Evolutionary conservation across 2,329 filamentous ascomycete genomes (phyloP), one percentile per base, ranked within the genome.

Genomic region (Aspergillus tamarii): DNA sequence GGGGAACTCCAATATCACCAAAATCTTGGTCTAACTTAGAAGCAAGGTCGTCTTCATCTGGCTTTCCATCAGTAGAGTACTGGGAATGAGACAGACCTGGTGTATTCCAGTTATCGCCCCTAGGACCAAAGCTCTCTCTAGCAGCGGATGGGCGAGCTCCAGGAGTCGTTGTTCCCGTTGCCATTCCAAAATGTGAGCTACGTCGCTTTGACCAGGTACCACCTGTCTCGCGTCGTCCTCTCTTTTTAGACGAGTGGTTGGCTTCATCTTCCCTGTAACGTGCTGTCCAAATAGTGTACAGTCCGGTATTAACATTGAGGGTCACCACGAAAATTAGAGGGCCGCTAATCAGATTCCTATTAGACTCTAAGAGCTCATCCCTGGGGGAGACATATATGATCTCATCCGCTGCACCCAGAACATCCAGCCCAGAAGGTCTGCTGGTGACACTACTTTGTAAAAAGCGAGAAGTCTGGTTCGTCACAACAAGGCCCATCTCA

Each of bases 281-380:
- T 59, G 94, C 85, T 63, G 89, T 89, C 94, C 94, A 98, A 53
- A 98, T 84, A 3, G 89, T 95, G 74, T 96, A 93, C 70, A 89
- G 85, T 69, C 88, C 90, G 3, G 88, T 88, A 68, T 92, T 89
- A 60, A 88, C 82, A 73, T 97, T 97, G 66, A 90, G 83, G 0
- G 94, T 97, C 57, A 97, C 86, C 12, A 92, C 89, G 61, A 98
- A 81, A 12, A 91, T 85, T 30, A 97, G 80, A 21, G 84, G 83
- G 34, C 84, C 80, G 59, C 82, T 80, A 54, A 80, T 80, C 23
- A 69, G 72, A 39, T 71, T 70, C 30, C 69, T 65, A 53, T 64
- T 68, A 1, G 61, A 67, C 14, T 64, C 68, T 21, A 71, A 63
- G 60, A 74, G 74, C 57, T 82, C 81, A n/a, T 91, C 86, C 60